Conservation (phyloP, 352 stramenopile species). For the Pythium diclinum region DNA sequence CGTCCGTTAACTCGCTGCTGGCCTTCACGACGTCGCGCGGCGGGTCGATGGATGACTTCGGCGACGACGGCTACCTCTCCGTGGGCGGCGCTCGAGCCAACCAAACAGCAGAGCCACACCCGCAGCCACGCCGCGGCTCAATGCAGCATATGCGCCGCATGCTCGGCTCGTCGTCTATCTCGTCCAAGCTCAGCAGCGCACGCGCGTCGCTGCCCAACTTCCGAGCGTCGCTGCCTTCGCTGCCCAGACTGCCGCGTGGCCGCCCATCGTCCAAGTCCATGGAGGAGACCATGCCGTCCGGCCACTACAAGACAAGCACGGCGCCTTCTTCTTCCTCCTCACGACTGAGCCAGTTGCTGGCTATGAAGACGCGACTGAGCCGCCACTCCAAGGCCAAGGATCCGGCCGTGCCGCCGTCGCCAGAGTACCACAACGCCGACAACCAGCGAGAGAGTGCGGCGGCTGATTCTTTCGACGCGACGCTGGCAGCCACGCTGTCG, state of each 20-base stretch:
- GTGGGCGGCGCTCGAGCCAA: background rate
- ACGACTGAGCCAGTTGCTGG: background rate
- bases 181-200: conserved; percentile 8
- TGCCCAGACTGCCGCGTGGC: background rate
- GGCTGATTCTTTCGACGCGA: background rate
- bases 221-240: conserved; percentile 13
- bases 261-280: background rate
- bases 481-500: conserved; percentile 4
- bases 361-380: background rate
- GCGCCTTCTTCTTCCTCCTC: background rate
- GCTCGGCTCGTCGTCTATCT: background rate
- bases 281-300: background rate
- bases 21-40: background rate
- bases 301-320: background rate
- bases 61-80: background rate
- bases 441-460: conserved; percentile 1
- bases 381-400: background rate
- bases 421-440: background rate
- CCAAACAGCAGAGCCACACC: background rate
- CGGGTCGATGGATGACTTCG: background rate
- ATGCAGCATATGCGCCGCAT: background rate
- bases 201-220: conserved; percentile 12
- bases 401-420: background rate
- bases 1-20: conserved; percentile 3
- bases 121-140: background rate